Base-by-base conservation (phyloP, 2,329 filamentous ascomycete species). In the Aspergillus fumigatus region DNA sequence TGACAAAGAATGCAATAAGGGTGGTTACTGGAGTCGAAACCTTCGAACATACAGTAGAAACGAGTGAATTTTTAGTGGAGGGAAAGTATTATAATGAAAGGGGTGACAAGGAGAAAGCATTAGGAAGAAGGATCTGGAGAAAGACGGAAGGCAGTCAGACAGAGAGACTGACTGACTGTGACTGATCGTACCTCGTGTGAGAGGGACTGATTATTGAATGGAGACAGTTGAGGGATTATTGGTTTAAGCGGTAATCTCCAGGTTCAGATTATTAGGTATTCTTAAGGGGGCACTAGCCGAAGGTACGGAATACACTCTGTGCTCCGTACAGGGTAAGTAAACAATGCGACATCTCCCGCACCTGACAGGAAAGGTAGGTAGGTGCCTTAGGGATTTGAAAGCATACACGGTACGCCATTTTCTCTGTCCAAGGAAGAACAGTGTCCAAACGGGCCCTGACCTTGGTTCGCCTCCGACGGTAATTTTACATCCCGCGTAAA, bases 401-500 rank as follows among this genome's bases (percentile, higher is more conserved):
- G 40, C n/a, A 43, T 4, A 43, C 19, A 10, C 48, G 27, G 38
- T 23, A 45, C 23, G 43, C 38, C 48, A 29, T 32, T 41, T 41
- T 32, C 48, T 41, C 25, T 55, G 10, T 48, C 41, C 32, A 49
- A 35, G 14, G 17, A n/a, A 43, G 52, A 52, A 32, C 53, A 26
- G 51, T 59, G 59, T 52, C 56, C 57, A 53, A 54, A 61, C 59
- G 57, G 61, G 48, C 47, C 35, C 26, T 53, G 50, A 61, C 59
- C 59, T 48, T 61, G 61, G 55, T 54, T 59, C 52, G 29, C 54
- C 54, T 50, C 52, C 14, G 23, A 38, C 51, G 55, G 58, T 62
- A 60, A 59, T 59, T 60, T 62, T 53, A 51, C 54, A 41, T 62
- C 56, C 59, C 57, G 59, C 50, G 57, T 62, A 57, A 49, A 52